These are phyloP conservation scores for Candida coleopterorum DNA, from an alignment of 805 yeast species.

Conservation along the genomic window DNA sequence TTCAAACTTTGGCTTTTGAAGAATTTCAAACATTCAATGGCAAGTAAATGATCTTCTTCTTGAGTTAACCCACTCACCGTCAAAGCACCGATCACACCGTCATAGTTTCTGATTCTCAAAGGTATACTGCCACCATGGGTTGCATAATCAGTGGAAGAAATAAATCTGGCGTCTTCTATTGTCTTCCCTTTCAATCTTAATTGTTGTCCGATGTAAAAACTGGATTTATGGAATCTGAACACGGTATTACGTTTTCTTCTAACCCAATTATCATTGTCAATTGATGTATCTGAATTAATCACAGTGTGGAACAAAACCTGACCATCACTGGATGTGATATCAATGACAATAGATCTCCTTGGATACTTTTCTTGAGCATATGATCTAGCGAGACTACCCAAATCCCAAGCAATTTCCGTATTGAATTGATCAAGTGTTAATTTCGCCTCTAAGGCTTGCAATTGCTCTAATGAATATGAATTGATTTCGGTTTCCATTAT, in stretches of 20 bases:
- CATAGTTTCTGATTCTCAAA: conserved; percentile 32
- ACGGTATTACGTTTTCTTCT: conserved; percentile 46
- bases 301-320: conserved; percentile 44
- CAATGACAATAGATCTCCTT: conserved; percentile 40
- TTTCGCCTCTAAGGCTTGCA: conserved; percentile 20
- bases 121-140: conserved; percentile 58
- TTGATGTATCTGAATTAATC: conserved; percentile 30
- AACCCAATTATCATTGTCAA: conserved; percentile 55
- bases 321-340: conserved; percentile 42
- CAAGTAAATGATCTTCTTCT: conserved; percentile 50
- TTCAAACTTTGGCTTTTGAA: conserved; percentile 5
- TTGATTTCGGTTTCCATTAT: conserved; percentile 11
- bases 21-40: conserved; percentile 26
- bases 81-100: conserved; percentile 41
- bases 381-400: conserved; percentile 40
- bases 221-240: conserved; percentile 43
- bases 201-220: conserved; percentile 44
- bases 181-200: conserved; percentile 31
- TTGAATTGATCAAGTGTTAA: conserved; percentile 21
- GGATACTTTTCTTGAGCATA: conserved; percentile 23
- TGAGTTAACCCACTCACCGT: conserved; percentile 56
- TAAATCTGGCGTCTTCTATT: conserved; percentile 32
- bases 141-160: conserved; percentile 43
- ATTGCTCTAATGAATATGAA: conserved; percentile 13
- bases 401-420: conserved; percentile 39